These are phyloP conservation scores for Penicillium pulvis DNA, from an alignment of 495 filamentous ascomycete genomes.

Conservation along the genomic window DNA sequence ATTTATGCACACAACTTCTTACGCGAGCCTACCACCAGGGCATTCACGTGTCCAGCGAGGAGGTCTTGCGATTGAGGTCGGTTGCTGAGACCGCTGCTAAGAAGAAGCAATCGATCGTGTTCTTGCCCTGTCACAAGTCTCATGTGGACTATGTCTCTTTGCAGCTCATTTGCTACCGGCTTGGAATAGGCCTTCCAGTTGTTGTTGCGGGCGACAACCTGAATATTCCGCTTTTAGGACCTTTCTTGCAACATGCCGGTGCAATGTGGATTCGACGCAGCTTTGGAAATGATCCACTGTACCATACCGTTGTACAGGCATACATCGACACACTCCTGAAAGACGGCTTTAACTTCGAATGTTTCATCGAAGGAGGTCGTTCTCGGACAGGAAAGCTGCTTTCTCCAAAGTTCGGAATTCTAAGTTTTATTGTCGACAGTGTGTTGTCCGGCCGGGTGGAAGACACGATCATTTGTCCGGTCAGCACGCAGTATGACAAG, in stretches of 20 bases:
- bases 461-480: slow-evolving; percentile 90
- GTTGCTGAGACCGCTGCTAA: slow-evolving; percentile 79
- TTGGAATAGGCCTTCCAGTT: slow-evolving; percentile 86
- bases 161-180: slow-evolving; percentile 90
- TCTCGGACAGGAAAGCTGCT: slow-evolving; percentile 93
- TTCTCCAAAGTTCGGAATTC: slow-evolving; percentile 93
- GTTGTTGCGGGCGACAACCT: slow-evolving; percentile 95
- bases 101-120: slow-evolving; percentile 94
- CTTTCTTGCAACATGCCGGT: slow-evolving; percentile 91
- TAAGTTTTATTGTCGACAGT: slow-evolving; percentile 89
- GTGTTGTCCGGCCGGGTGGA: slow-evolving; percentile 83
- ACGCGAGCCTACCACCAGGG: slow-evolving; percentile 94
- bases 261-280: slow-evolving; percentile 96
- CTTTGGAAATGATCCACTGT: slow-evolving; percentile 90
- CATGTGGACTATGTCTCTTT: slow-evolving; percentile 95
- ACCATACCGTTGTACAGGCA: slow-evolving; percentile 86
- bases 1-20: slow-evolving; percentile 81
- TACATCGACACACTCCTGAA: slow-evolving; percentile 94
- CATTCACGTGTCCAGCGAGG: slow-evolving; percentile 93
- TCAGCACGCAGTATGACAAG: slow-evolving; percentile 97
- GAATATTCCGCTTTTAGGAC: slow-evolving; percentile 87
- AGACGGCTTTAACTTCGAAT: slow-evolving; percentile 91
- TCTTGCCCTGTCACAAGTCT: slow-evolving; percentile 89
- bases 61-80: slow-evolving; percentile 77
- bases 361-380: slow-evolving; percentile 93